phyloP scores from a whole-genome alignment of 805 yeast genomes.

The Candida nitratophila region DNA sequence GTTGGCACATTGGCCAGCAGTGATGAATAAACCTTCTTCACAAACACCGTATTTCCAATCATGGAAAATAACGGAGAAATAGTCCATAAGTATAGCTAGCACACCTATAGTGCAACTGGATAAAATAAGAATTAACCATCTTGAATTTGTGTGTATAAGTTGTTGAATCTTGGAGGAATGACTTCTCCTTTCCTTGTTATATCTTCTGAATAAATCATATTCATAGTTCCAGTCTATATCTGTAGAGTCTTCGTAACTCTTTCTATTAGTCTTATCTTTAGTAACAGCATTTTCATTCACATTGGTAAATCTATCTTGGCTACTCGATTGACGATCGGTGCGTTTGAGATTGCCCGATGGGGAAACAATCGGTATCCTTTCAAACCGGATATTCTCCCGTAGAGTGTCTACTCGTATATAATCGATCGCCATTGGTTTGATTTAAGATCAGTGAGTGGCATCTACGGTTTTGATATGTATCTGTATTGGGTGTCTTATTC shows the following conservation, averaged over 20 bases:
- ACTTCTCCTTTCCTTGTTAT: conserved; percentile 4
- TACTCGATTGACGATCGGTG: not conserved
- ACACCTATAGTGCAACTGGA: conserved; percentile 43
- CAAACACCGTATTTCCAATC: conserved; percentile 51
- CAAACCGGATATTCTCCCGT: conserved; percentile 6
- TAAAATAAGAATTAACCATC: conserved; percentile 42
- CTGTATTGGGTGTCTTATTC: too few species aligned
- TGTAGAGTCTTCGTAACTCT: conserved; percentile 31
- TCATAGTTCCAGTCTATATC: conserved; percentile 50
- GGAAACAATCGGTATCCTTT: conserved; percentile 10
- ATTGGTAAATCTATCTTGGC: not conserved
- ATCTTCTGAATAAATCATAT: conserved; percentile 16
- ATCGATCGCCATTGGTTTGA: not conserved
- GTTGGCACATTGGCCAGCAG: conserved; percentile 25
- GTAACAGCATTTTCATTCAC: conserved; percentile 1
- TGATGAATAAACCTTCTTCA: conserved; percentile 19
- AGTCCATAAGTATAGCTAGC: conserved; percentile 41
- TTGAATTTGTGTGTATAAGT: conserved; percentile 19
- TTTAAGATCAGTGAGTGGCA: too few species aligned
- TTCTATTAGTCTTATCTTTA: not conserved
- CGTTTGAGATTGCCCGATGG: not conserved
- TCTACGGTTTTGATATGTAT: too few species aligned
- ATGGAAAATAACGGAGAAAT: conserved; percentile 40
- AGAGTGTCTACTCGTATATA: not conserved
- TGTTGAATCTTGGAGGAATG: conserved; percentile 2